These are phyloP conservation scores for Alternaria postmessia DNA, from an alignment of 2,329 filamentous ascomycete genomes.

Conservation along the genomic window DNA sequence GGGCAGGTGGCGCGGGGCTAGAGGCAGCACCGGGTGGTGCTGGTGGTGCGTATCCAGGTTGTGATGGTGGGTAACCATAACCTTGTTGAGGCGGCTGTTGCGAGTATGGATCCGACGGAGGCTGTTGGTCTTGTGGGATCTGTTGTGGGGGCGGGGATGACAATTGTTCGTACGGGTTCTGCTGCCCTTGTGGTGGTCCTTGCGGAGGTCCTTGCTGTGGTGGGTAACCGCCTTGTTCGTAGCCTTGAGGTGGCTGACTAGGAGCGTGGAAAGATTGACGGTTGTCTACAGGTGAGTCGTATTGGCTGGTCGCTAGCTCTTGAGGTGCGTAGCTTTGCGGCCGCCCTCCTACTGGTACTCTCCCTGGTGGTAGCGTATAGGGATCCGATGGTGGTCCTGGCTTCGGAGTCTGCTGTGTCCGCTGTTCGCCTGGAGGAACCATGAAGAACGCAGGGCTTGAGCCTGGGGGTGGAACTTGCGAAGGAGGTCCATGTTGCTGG, in stretches of 20 bases:
- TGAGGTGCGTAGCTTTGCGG: slow-evolving; percentile 55
- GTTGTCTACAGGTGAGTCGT: slow-evolving; percentile 58
- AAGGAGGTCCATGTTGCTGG: slow-evolving; percentile 44
- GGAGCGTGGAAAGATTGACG: slow-evolving; percentile 50
- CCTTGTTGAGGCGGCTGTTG: slow-evolving; percentile 37
- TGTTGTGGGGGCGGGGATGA: slow-evolving; percentile 39
- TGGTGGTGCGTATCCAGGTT: slow-evolving; percentile 45
- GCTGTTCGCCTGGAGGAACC: slow-evolving; percentile 44
- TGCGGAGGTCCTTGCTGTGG: slow-evolving; percentile 32
- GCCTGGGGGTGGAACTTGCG: slow-evolving; percentile 51
- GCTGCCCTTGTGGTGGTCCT: slow-evolving; percentile 25
- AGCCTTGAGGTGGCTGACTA: slow-evolving; percentile 33
- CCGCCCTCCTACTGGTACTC: slow-evolving; percentile 41
- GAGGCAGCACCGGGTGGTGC: slow-evolving; percentile 35
- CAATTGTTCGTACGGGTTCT: slow-evolving; percentile 40
- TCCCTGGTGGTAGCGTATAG: slow-evolving; percentile 51
- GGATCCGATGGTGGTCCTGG: slow-evolving; percentile 44
- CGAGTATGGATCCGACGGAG: slow-evolving; percentile 39
- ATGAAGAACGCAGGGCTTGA: slow-evolving; percentile 51
- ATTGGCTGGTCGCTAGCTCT: slow-evolving; percentile 57
- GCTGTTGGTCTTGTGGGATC: slow-evolving; percentile 31
- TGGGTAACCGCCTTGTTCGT: slow-evolving; percentile 37
- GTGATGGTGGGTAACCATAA: slow-evolving; percentile 44
- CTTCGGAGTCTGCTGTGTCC: slow-evolving; percentile 41
- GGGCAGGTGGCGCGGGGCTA: slow-evolving; percentile 36